Conservation (phyloP, 192 early-diverging fungal genomes). For the Umbelopsis sp. region DNA sequence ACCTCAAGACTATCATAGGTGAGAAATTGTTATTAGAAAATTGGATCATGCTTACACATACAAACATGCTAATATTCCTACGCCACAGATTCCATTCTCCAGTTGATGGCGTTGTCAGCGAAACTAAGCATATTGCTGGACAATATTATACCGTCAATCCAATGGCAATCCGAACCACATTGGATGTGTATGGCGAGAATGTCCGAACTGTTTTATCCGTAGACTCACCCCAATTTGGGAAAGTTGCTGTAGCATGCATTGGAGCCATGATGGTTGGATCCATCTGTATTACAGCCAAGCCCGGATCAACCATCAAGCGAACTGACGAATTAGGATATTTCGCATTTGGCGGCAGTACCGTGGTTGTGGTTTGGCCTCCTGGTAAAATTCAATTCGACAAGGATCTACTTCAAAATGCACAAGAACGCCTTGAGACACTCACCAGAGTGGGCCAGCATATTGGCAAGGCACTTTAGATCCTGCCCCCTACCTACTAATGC, state of each 20-base stretch:
- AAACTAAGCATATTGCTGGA: conserved; percentile 47
- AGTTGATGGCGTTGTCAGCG: conserved; percentile 50
- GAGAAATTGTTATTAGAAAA: not conserved
- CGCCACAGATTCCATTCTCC: conserved; percentile 59
- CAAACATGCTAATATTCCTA: not conserved
- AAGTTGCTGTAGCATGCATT: conserved; percentile 57
- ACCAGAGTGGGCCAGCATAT: conserved; percentile 45
- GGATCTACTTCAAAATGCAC: conserved; percentile 55
- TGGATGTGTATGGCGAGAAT: conserved; percentile 72
- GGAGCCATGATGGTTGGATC: conserved; percentile 73
- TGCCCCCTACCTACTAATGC: not conserved
- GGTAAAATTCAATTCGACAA: conserved; percentile 58
- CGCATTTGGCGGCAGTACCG: conserved; percentile 69
- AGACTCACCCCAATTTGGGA: conserved; percentile 49
- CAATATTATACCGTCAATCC: conserved; percentile 70
- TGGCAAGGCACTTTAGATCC: conserved; percentile 2
- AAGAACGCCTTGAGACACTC: conserved; percentile 57
- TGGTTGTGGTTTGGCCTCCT: conserved; percentile 63
- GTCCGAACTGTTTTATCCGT: conserved; percentile 54
- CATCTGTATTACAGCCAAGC: conserved; percentile 52
- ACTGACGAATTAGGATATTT: conserved; percentile 75
- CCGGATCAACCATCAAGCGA: conserved; percentile 45
- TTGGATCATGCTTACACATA: not conserved
- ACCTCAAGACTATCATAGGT: conserved; percentile 74
- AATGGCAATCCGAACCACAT: conserved; percentile 57